These are phyloP conservation scores for Solanum chacoense DNA, from an alignment of 305 asterid species.

Conservation along the genomic window DNA sequence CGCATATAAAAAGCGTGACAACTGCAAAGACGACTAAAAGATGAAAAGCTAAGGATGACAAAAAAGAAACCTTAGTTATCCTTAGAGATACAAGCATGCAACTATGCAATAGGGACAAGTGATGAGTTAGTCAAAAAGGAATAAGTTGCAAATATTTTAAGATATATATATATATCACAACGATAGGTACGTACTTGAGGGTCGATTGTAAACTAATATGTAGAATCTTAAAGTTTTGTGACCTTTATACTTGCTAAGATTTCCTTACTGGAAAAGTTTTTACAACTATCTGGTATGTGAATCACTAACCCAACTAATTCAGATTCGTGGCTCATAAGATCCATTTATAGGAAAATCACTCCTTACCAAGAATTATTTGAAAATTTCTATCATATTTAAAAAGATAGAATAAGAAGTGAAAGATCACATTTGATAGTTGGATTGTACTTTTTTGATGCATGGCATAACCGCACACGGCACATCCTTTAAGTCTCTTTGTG, in stretches of 20 bases:
- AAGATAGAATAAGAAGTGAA: neutral
- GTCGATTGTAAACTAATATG: neutral
- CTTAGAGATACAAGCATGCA: neutral
- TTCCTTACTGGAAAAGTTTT: no score
- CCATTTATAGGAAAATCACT: neutral
- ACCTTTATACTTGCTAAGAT: neutral
- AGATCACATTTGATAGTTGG: neutral
- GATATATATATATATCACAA: neutral
- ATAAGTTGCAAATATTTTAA: neutral
- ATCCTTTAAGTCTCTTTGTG: neutral
- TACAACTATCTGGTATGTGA: neutral
- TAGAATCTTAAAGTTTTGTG: neutral
- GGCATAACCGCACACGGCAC: slow-evolving; percentile 2
- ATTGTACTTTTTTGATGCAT: neutral
- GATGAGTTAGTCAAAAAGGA: neutral
- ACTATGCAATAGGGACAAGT: neutral
- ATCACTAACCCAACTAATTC: neutral
- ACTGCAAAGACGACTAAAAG: neutral
- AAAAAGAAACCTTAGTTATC: neutral
- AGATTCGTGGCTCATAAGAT: neutral
- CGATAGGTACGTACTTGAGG: neutral
- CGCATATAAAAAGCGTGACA: neutral
- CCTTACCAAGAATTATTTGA: neutral
- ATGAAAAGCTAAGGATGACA: neutral
- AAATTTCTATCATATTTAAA: neutral